Conservation (phyloP, 1,284 basidiomycete species). For the Quambalaria eucalypti region DNA sequence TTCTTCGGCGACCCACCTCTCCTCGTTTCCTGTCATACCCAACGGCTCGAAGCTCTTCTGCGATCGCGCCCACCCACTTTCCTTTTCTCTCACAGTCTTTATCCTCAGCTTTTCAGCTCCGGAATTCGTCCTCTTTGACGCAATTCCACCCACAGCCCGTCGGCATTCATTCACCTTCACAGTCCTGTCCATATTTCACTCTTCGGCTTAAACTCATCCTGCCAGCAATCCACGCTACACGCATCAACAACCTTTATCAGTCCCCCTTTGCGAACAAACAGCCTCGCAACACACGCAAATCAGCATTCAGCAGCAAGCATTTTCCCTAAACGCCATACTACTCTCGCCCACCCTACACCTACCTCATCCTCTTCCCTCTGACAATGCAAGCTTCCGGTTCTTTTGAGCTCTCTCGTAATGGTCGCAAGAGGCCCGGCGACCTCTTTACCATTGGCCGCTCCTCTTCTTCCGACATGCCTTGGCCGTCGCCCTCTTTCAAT, state of each 20-base stretch:
- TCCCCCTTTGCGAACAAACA: not conserved
- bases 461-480: not conserved
- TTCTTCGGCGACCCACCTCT: too few relatives aligned
- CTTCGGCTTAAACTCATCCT: not conserved
- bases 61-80: too few relatives aligned
- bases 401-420: not conserved
- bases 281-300: not conserved
- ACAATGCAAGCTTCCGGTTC: not conserved
- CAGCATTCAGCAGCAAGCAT: not conserved
- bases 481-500: not conserved
- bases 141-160: not conserved
- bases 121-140: too few relatives aligned
- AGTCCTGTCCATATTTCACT: not conserved
- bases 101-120: too few relatives aligned
- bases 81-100: too few relatives aligned
- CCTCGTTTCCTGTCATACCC: too few relatives aligned
- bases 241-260: not conserved
- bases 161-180: not conserved
- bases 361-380: not conserved
- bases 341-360: too few relatives aligned
- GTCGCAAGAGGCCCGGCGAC: not conserved
- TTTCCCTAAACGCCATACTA: too few relatives aligned
- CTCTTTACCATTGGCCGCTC: not conserved
- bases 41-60: too few relatives aligned
- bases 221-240: not conserved